Conservation (phyloP, 805 yeast species). For the Zygotorulaspora chibaensis region DNA sequence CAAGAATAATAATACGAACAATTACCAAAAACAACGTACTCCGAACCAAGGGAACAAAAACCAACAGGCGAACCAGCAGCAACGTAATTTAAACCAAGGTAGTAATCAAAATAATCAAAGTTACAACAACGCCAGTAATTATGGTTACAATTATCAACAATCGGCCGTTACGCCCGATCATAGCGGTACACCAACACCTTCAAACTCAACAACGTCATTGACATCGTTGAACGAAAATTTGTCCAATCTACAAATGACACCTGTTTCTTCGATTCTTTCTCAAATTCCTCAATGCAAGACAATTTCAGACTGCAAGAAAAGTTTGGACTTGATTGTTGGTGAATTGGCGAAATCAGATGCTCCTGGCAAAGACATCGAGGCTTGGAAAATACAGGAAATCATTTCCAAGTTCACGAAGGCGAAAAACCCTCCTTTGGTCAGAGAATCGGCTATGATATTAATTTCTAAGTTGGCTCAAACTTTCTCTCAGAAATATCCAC, state of each 20-base stretch:
- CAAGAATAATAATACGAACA: slow-evolving; percentile 20
- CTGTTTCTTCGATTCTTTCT: slow-evolving; percentile 55
- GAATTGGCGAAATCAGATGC: slow-evolving; percentile 37
- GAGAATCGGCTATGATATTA: slow-evolving; percentile 72
- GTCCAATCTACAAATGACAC: slow-evolving; percentile 58
- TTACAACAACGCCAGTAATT: slow-evolving; percentile 15
- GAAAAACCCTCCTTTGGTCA: slow-evolving; percentile 65
- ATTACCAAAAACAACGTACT: slow-evolving; percentile 25
- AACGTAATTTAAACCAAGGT: slow-evolving; percentile 18
- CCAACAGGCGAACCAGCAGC: slow-evolving; percentile 9
- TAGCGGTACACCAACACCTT: slow-evolving; percentile 38
- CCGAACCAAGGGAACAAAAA: slow-evolving; percentile 17
- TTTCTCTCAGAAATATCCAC: slow-evolving; percentile 64
- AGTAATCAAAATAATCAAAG: slow-evolving; percentile 15
- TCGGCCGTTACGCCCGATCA: slow-evolving; percentile 36
- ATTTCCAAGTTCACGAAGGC: slow-evolving; percentile 63
- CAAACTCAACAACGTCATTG: slow-evolving; percentile 67
- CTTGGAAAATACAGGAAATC: slow-evolving; percentile 64
- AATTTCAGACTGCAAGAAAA: slow-evolving; percentile 36
- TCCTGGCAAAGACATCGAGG: slow-evolving; percentile 42
- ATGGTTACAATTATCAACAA: slow-evolving; percentile 30
- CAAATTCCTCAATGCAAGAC: slow-evolving; percentile 31
- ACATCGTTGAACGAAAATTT: slow-evolving; percentile 69
- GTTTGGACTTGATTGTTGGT: slow-evolving; percentile 42
- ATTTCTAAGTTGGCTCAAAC: slow-evolving; percentile 54